These are phyloP conservation scores for Trichoderma sp. DNA, from an alignment of 2,329 filamentous ascomycete species.

Conservation along the genomic window DNA sequence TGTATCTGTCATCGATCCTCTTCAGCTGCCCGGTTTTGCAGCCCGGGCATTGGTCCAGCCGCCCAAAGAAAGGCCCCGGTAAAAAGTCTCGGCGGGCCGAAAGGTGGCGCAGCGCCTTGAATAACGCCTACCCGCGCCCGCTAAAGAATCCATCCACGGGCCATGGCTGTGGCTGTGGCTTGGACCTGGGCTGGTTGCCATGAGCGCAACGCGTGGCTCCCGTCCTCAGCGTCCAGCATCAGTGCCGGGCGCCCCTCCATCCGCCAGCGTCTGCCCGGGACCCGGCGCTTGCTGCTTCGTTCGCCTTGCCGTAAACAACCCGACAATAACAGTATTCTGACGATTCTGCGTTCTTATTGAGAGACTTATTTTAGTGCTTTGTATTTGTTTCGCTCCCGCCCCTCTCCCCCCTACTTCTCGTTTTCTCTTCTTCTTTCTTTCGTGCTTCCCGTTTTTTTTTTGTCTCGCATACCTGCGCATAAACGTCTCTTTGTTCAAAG, in stretches of 20 bases:
- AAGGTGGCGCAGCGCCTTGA: not conserved
- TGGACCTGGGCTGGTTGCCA: not conserved
- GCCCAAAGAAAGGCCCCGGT: not conserved
- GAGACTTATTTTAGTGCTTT: not conserved
- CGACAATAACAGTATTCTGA: not conserved
- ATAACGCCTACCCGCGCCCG: not conserved
- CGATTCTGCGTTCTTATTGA: not conserved
- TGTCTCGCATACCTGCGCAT: not conserved
- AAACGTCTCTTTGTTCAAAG: not conserved
- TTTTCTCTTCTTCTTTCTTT: not conserved
- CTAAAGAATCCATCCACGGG: not conserved
- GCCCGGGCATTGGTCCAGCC: not conserved
- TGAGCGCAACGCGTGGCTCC: conserved; percentile 6
- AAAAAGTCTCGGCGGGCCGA: not conserved
- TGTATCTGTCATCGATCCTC: not conserved
- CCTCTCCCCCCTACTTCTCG: not conserved
- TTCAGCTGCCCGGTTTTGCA: not conserved
- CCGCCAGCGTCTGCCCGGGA: not conserved
- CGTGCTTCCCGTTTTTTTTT: not conserved
- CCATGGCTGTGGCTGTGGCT: not conserved
- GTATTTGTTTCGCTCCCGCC: not conserved
- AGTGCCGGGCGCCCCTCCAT: not conserved
- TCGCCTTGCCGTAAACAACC: not conserved
- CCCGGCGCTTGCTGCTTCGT: not conserved
- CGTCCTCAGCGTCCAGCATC: not conserved